Percentiles rank a stretch among this genome's conserved stretches.
These are phyloP conservation scores for Amyloporia xantha DNA, from an alignment of 768 basidiomycete species.

Conservation along the genomic window DNA sequence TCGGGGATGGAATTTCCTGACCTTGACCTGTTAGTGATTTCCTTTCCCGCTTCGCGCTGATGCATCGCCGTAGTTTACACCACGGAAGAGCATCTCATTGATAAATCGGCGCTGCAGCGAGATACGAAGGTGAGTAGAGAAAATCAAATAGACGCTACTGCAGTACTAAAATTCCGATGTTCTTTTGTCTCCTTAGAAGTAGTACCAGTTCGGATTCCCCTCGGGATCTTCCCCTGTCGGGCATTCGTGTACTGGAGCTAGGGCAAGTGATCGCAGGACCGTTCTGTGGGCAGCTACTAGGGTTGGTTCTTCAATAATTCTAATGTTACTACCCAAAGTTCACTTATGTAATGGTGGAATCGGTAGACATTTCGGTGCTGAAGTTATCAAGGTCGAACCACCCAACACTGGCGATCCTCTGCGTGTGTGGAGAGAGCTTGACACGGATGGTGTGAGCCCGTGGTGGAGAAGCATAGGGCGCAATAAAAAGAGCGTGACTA, in stretches of 20 bases:
- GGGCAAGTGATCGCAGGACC: slow-evolving; percentile 70
- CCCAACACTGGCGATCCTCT: slow-evolving; percentile 59
- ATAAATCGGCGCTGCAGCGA: no score
- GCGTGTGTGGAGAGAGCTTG: slow-evolving; percentile 65
- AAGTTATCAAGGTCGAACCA: slow-evolving; percentile 67
- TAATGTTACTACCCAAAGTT: no score
- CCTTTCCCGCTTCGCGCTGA: no score
- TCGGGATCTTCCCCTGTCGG: slow-evolving; percentile 46
- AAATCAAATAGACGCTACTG: no score
- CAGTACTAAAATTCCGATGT: no score
- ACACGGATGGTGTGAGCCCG: slow-evolving; percentile 63
- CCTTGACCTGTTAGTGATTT: no score
- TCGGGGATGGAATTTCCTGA: no score
- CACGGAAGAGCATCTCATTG: no score
- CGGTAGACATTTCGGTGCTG: slow-evolving; percentile 61
- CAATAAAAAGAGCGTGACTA: slow-evolving; percentile 70
- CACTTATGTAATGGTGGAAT: neutral
- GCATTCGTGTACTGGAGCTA: slow-evolving; percentile 59
- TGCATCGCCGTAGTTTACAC: no score
- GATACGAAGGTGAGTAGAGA: no score
- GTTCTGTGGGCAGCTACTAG: slow-evolving; percentile 65
- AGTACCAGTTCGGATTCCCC: neutral
- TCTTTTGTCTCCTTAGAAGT: no score
- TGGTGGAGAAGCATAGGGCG: slow-evolving; percentile 69
- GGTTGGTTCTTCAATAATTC: slow-evolving; percentile 31